phyloP scores from a whole-genome alignment of 306 rosid species.

The Albizia julibrissin region DNA sequence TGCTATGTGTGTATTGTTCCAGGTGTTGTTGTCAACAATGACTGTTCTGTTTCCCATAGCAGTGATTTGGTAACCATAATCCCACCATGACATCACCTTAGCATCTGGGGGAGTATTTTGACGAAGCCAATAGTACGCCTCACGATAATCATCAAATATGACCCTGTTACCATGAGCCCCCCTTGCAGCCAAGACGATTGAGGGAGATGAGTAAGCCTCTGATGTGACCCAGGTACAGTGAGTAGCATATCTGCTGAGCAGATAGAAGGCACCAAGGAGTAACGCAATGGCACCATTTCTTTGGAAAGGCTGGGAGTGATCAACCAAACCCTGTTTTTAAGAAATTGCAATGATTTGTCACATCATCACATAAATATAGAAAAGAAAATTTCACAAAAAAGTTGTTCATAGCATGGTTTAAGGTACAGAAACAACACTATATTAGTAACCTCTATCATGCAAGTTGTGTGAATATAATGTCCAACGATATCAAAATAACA shows the following conservation, averaged over 20 bases:
- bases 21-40: slow-evolving; percentile 97
- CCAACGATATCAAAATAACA: slow-evolving; percentile 16
- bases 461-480: slow-evolving; percentile 8
- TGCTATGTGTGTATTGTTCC: slow-evolving; percentile 99
- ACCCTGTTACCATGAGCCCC: slow-evolving; percentile 97
- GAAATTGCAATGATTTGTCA: slow-evolving; percentile 19
- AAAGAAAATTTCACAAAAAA: slow-evolving; percentile 16
- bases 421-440: slow-evolving; percentile 12
- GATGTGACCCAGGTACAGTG: slow-evolving; percentile 99
- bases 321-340: slow-evolving; percentile 70
- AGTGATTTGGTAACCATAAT: slow-evolving; percentile 97
- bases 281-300: slow-evolving; percentile 78
- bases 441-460: slow-evolving; percentile 8
- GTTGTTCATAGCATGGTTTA: background rate
- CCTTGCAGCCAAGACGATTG: slow-evolving; percentile 98
- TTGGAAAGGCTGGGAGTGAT: slow-evolving; percentile 96
- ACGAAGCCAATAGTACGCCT: slow-evolving; percentile 99
- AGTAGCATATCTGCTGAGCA: slow-evolving; percentile 86
- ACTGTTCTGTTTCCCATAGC: slow-evolving; percentile 99
- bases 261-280: slow-evolving; percentile 93
- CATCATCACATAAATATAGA: slow-evolving; percentile 26
- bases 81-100: slow-evolving; percentile 99
- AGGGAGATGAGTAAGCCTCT: slow-evolving; percentile 99
- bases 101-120: slow-evolving; percentile 97
- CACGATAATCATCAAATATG: slow-evolving; percentile 97